A percentile compares a stretch with the other conserved stretches of the same genome.
phyloP scores from a whole-genome alignment of 176 grass and related monocot species.

The Musa troglodytarum region DNA sequence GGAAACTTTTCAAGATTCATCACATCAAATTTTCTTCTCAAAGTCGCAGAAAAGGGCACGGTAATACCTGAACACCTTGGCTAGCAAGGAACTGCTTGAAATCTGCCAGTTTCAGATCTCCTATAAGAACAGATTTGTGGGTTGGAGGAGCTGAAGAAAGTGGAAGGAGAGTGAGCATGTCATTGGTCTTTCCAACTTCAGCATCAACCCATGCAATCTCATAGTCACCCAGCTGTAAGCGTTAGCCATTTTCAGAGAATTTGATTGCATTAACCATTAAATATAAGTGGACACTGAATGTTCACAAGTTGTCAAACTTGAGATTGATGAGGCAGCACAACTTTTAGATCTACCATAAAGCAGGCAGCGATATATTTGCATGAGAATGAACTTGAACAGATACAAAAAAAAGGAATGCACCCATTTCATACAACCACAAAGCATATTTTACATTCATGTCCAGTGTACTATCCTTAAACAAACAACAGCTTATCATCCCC shows the following conservation, averaged over 20 bases:
- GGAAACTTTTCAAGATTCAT: too few species aligned
- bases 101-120: conserved; percentile 76
- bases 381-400: not conserved
- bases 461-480: not conserved
- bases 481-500: not conserved
- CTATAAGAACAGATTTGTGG: conserved; percentile 85
- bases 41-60: not conserved
- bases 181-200: conserved; percentile 48
- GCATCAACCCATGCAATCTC: conserved; percentile 89
- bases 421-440: not conserved
- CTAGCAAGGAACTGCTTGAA: conserved; percentile 88
- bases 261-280: conserved; percentile 1
- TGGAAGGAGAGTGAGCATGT: conserved; percentile 70
- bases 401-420: not conserved
- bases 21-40: not conserved
- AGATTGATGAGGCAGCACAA: not conserved
- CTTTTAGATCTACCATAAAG: not conserved
- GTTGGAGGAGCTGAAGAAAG: conserved; percentile 38
- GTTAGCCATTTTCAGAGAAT: conserved; percentile 8
- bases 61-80: conserved; percentile 68
- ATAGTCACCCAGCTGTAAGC: conserved; percentile 64
- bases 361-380: not conserved
- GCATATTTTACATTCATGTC: not conserved
- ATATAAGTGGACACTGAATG: not conserved
- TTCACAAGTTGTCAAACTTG: not conserved